These are phyloP conservation scores for Rossbeevera mucosa DNA, from an alignment of 768 basidiomycete genomes.

Conservation along the genomic window DNA sequence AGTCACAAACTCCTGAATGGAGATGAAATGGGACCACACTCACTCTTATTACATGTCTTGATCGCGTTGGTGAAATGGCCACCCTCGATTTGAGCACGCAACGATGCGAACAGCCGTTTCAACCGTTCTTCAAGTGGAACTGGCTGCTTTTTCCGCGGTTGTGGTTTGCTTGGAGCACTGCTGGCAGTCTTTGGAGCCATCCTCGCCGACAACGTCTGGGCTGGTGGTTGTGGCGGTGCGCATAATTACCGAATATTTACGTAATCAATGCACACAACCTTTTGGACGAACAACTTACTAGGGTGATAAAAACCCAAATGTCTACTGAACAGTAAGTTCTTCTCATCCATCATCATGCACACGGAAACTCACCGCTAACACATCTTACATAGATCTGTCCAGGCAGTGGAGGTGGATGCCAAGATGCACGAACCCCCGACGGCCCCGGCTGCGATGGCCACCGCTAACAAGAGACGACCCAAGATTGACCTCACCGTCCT, in stretches of 20 bases:
- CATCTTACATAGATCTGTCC: conserved; percentile 16
- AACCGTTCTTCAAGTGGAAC: conserved; percentile 26
- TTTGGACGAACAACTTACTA: not conserved
- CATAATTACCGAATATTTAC: conserved; percentile 21
- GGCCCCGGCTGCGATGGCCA: conserved; percentile 42
- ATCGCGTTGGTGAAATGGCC: conserved; percentile 81
- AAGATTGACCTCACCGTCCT: conserved; percentile 59
- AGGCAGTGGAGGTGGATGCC: conserved; percentile 32
- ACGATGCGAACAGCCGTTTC: conserved; percentile 67
- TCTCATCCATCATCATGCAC: conserved; percentile 3
- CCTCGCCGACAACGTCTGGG: not conserved
- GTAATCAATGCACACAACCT: conserved; percentile 8
- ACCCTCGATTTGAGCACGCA: conserved; percentile 88
- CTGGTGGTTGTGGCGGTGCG: conserved; percentile 9
- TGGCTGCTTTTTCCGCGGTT: conserved; percentile 21
- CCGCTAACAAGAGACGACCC: conserved; percentile 59
- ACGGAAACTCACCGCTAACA: not conserved
- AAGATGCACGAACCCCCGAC: conserved; percentile 40
- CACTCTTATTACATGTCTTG: conserved; percentile 91
- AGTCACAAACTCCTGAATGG: conserved; percentile 20
- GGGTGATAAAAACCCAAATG: conserved; percentile 36
- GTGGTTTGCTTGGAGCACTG: conserved; percentile 2
- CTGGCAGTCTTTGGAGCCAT: conserved; percentile 21
- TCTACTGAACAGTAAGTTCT: conserved; percentile 49
- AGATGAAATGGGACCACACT: conserved; percentile 31